phyloP scores from a whole-genome alignment of 192 early-diverging fungal genomes.

The Coemansia sp. region DNA sequence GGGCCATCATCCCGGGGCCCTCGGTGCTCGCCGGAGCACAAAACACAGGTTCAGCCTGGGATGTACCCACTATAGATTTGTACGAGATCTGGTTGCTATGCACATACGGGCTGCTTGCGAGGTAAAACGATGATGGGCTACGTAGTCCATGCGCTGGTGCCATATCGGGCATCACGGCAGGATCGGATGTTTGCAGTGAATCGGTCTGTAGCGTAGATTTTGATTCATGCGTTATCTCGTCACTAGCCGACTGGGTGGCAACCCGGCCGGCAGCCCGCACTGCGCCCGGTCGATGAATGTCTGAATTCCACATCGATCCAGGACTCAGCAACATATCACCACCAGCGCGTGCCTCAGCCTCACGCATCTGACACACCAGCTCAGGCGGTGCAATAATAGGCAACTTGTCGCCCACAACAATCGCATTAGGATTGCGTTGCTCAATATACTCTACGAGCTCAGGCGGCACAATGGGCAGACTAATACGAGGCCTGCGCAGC shows the following conservation, averaged over 20 bases:
- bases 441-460: constrained; percentile 51
- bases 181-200: background rate
- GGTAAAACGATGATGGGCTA: constrained; percentile 20
- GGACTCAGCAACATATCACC: background rate
- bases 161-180: background rate
- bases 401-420: constrained; percentile 17
- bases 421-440: constrained; percentile 39
- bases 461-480: constrained; percentile 47
- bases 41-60: background rate
- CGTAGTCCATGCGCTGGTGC: constrained; percentile 11
- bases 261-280: constrained; percentile 6
- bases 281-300: background rate
- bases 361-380: constrained; percentile 24
- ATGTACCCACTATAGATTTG: background rate
- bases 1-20: background rate
- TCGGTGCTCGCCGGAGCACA: background rate
- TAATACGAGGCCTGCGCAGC: constrained; percentile 25
- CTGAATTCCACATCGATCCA: background rate
- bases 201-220: background rate
- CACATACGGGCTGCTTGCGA: constrained; percentile 12
- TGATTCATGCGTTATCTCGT: background rate
- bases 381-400: constrained; percentile 43
- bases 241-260: background rate
- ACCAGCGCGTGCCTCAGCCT: background rate
- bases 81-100: constrained; percentile 10